phyloP scores from a whole-genome alignment of 805 yeast genomes.

The Brettanomyces anomalus region DNA sequence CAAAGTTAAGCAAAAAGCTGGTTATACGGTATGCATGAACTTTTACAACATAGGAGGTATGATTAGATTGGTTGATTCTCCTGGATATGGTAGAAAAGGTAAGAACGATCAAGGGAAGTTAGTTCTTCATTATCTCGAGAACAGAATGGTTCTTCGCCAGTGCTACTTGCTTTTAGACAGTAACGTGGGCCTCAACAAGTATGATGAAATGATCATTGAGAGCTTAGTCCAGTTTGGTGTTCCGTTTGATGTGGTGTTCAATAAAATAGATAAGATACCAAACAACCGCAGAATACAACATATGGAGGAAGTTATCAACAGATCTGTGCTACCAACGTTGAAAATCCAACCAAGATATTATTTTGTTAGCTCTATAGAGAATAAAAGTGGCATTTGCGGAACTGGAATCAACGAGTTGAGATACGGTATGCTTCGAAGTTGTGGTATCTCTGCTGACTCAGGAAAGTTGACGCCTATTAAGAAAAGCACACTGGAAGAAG shows the following conservation, averaged over 20 bases:
- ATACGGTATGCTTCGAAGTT: constrained; percentile 40
- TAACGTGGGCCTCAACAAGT: constrained; percentile 45
- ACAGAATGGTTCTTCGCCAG: constrained; percentile 44
- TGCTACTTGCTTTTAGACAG: constrained; percentile 58
- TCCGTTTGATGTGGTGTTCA: constrained; percentile 66
- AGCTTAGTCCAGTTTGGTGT: constrained; percentile 45
- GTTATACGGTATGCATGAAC: constrained; percentile 53
- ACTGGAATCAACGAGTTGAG: constrained; percentile 50
- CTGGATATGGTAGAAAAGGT: constrained; percentile 83
- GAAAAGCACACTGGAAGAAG: constrained; percentile 7
- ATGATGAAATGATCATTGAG: constrained; percentile 46
- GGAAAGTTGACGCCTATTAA: constrained; percentile 8
- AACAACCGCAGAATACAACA: constrained; percentile 22
- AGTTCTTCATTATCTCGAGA: constrained; percentile 51
- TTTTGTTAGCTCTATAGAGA: constrained; percentile 42
- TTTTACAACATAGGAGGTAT: constrained; percentile 59
- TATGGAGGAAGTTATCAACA: constrained; percentile 30
- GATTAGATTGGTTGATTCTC: constrained; percentile 70
- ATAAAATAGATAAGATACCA: constrained; percentile 59
- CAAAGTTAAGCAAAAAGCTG: constrained; percentile 25
- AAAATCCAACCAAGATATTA: constrained; percentile 32
- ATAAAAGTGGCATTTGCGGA: constrained; percentile 22
- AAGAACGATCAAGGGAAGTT: constrained; percentile 58
- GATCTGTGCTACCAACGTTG: constrained; percentile 29
- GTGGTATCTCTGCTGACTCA: constrained; percentile 28